Evolutionary conservation across 2,329 filamentous ascomycete genomes (phyloP), one percentile per base, ranked within the genome.

Genomic region (Pseudogymnoascus sp.): DNA sequence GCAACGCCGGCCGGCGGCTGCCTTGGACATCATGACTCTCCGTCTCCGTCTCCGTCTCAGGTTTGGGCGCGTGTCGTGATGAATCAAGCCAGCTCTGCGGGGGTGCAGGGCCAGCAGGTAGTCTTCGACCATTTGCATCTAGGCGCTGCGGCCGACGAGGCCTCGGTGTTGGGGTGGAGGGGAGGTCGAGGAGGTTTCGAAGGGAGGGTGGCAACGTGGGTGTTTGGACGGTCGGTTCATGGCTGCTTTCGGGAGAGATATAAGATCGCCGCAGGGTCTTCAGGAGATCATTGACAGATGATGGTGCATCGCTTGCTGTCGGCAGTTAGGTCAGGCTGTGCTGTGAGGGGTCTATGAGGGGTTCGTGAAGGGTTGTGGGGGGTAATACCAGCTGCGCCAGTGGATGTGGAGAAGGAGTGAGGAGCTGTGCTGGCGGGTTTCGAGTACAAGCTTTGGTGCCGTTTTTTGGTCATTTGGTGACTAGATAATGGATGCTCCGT

Each of bases 391-490:
- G 74, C 64, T 61, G 65, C 71, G 25, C 72, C 70, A 11, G 73
- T 70, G 33, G 75, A 75, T 61, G 76, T 75, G 65, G 72, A 74
- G 62, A 82, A 73, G 64, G 79, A 79, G 62, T 80, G 77, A 67
- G 82, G 79, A 30, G 78, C 79, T 68, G 82, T 81, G 64, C 80
- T 81, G 68, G 76, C 79, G 67, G 84, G 84, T 72, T 86, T 87
- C 66, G 83, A 82, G 69, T 81, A 84, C 69, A 77, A 78, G 68
- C 74, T 69, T 67, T 80, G 77, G 62, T 82, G 80, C 73, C 82
- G 79, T 79, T 86, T 87, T 78, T 86, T 87, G 74, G 84, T 82
- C 84, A 87, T 87, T 55, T 55, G 49, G 45, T 55, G n/a, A 14
- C 49, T 14, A 19, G 49, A 33, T 33, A 14, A 33, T 55, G n/a